phyloP scores from a whole-genome alignment of 2,329 filamentous ascomycete species.

The Bretziella fagacearum region DNA sequence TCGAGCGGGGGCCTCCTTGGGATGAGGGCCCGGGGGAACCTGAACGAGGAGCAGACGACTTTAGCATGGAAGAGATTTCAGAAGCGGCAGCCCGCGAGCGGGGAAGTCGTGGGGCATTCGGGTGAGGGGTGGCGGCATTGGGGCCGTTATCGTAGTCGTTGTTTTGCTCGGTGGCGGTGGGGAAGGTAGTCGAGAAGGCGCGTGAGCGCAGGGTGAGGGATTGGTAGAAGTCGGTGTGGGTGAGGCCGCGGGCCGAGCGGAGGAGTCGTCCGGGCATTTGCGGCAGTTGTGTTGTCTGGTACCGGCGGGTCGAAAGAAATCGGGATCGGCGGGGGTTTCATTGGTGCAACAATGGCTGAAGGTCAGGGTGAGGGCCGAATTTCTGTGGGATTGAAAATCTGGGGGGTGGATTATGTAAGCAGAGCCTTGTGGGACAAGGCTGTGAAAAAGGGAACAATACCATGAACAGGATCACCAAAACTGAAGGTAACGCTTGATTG shows the following conservation, averaged over 20 bases:
- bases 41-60: constrained; percentile 12
- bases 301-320: neutral
- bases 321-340: neutral
- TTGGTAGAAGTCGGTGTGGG: constrained; percentile 3
- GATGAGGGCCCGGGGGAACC: neutral
- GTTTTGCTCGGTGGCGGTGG: constrained; percentile 20
- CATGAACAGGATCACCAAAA: neutral
- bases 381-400: constrained; percentile 9
- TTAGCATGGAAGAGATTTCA: constrained; percentile 22
- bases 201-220: constrained; percentile 6
- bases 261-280: constrained; percentile 14
- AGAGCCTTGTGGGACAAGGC: constrained; percentile 8
- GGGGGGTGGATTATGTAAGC: constrained; percentile 13
- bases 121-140: constrained; percentile 4
- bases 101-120: constrained; percentile 14
- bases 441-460: neutral
- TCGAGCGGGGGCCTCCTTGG: too few species aligned
- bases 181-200: constrained; percentile 24
- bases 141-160: constrained; percentile 14
- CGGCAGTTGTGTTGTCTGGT: neutral
- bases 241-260: constrained; percentile 14
- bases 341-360: neutral
- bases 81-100: constrained; percentile 22
- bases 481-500: neutral
- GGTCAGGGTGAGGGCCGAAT: neutral